Percentiles rank a stretch among this genome's conserved stretches.
These are phyloP conservation scores for Penicillium psychrofluorescens DNA, from an alignment of 495 filamentous ascomycete genomes.

Conservation along the genomic window DNA sequence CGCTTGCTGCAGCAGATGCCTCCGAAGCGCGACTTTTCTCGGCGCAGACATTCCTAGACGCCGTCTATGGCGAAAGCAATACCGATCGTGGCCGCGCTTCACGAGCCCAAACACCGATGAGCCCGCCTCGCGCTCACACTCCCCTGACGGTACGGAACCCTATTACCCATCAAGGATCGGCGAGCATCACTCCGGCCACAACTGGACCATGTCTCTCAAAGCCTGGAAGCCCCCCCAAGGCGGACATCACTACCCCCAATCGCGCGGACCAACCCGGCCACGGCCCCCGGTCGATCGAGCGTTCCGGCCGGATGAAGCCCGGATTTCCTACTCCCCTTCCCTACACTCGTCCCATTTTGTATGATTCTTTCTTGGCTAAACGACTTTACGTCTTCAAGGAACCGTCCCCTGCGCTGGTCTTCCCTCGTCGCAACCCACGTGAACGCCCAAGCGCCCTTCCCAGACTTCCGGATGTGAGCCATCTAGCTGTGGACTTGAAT, in stretches of 20 bases:
- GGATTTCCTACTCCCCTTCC: conserved; percentile 10
- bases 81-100: conserved; percentile 54
- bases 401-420: conserved; percentile 36
- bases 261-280: conserved; percentile 3
- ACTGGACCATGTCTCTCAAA: conserved; percentile 19
- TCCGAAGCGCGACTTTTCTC: conserved; percentile 80
- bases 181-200: conserved; percentile 13
- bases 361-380: conserved; percentile 27
- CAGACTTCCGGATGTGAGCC: conserved; percentile 64
- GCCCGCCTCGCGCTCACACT: conserved; percentile 43
- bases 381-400: conserved; percentile 41
- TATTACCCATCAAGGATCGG: conserved; percentile 18
- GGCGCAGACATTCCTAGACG: conserved; percentile 72
- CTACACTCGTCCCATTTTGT: conserved; percentile 10
- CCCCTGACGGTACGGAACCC: conserved; percentile 37
- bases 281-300: conserved; percentile 6
- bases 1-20: conserved; percentile 66
- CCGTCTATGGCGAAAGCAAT: conserved; percentile 61
- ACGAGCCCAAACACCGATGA: conserved; percentile 74
- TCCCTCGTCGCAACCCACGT: conserved; percentile 50
- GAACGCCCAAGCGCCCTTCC: conserved; percentile 60
- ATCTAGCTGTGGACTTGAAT: conserved; percentile 60
- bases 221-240: conserved; percentile 17
- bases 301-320: conserved; percentile 5
- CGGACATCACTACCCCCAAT: conserved; percentile 2